phyloP scores from a whole-genome alignment of 768 basidiomycete species.

The Lyophyllum shimeji region DNA sequence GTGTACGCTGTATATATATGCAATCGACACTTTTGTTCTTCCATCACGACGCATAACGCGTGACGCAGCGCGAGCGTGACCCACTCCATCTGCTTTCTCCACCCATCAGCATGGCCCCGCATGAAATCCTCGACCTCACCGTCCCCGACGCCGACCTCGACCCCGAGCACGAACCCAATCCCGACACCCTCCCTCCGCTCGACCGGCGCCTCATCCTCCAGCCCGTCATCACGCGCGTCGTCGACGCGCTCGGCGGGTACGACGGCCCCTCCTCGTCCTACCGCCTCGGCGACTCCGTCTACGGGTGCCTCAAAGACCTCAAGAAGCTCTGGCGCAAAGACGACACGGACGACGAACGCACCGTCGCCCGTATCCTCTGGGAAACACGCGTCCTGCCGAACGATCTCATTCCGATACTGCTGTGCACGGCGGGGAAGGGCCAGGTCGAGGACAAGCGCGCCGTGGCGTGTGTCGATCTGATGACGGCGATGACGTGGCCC shows the following conservation, averaged over 20 bases:
- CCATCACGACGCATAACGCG: not conserved
- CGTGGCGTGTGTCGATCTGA: slow-evolving; percentile 81
- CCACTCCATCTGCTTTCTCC: not conserved
- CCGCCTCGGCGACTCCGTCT: slow-evolving; percentile 78
- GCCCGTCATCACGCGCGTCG: slow-evolving; percentile 70
- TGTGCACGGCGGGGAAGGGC: slow-evolving; percentile 77
- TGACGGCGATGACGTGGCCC: slow-evolving; percentile 99
- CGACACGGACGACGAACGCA: slow-evolving; percentile 95
- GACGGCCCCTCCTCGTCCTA: slow-evolving; percentile 55
- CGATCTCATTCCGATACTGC: slow-evolving; percentile 84
- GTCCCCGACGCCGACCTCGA: slow-evolving; percentile 31
- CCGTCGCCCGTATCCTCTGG: slow-evolving; percentile 91
- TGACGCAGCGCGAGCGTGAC: slow-evolving; percentile 20
- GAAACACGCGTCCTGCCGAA: slow-evolving; percentile 83
- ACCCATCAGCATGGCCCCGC: slow-evolving; percentile 12
- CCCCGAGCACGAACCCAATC: slow-evolving; percentile 25
- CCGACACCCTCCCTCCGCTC: slow-evolving; percentile 24
- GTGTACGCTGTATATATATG: no score
- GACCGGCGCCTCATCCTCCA: slow-evolving; percentile 57
- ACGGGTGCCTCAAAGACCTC: slow-evolving; percentile 87
- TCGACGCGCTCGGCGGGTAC: slow-evolving; percentile 78
- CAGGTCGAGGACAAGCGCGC: slow-evolving; percentile 81
- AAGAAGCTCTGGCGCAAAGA: slow-evolving; percentile 97
- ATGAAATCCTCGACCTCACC: slow-evolving; percentile 41
- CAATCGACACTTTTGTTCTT: no score